Base-by-base conservation (phyloP, 345 rosid species). In the Lepidium africanum region DNA sequence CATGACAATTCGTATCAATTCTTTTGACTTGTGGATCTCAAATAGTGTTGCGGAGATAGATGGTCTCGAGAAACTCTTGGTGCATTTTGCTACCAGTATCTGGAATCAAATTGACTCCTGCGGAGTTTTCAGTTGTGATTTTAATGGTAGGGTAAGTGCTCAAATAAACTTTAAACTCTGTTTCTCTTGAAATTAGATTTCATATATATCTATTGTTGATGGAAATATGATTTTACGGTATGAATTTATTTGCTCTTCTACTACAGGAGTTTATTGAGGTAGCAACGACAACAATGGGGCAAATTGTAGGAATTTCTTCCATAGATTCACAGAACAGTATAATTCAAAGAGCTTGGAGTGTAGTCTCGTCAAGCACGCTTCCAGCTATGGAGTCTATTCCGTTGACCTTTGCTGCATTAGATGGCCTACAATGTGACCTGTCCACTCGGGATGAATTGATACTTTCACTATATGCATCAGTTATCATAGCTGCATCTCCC, bases 391-490 rank as follows among this genome's bases (percentile, higher is more conserved):
- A 78, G 63, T 79, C 76, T 56, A 36, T 65, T 52, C 65, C 82
- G 19, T 46, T 64, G 43, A 71, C 65, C 49, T 77, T 73, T 43
- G 36, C 16, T 70, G 80, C 62, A 33, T 50, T 72, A 69, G 80
- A 85, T 57, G 73, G 61, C 40, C 69, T 81, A 39, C 69, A 75
- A 33, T 72, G 71, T 68, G 75, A 70, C 75, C 60, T 76, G 63
- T 82, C 88, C 48, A 46, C 47, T 45, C 77, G 87, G 78, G 96
- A 89, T 71, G 83, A 78, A 68, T 81, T 88, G 90, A 75, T 86
- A 75, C 80, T 75, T 65, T 91, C 95, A 42, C 72, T 87, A 53
- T 88, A 83, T 82, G 80, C 91, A 46, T 87, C 99, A 25, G 88
- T 82, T 67, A 51, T 91, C 52, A 84, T 89, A 74, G 95, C 90